These are phyloP conservation scores for Hawksworthiomyces lignivorus DNA, from an alignment of 2,329 filamentous ascomycete genomes.

Conservation along the genomic window DNA sequence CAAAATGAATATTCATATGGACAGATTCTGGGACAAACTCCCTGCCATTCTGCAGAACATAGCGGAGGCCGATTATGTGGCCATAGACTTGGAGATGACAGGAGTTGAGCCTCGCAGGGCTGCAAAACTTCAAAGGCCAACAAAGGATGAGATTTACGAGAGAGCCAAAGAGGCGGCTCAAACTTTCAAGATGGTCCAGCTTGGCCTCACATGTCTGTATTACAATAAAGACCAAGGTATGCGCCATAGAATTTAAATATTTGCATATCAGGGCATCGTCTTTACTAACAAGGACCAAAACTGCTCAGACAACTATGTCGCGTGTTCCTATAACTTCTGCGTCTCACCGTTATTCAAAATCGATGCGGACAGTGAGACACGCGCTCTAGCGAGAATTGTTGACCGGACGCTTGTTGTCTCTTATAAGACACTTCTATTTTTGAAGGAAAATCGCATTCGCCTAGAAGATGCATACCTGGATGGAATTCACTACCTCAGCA, in stretches of 20 bases:
- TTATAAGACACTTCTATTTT: conserved; percentile 22
- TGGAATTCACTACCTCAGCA: conserved; percentile 27
- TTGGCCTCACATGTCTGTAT: conserved; percentile 28
- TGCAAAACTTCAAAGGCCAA: not conserved
- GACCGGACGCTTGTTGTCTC: conserved; percentile 23
- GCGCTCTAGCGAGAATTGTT: conserved; percentile 16
- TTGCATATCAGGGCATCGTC: too few relatives aligned
- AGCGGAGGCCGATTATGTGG: conserved; percentile 22
- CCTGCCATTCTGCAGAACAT: conserved; percentile 23
- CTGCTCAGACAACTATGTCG: conserved; percentile 13
- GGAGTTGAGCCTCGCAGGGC: conserved; percentile 19
- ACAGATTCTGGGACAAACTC: conserved; percentile 23
- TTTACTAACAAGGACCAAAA: too few relatives aligned
- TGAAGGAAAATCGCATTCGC: conserved; percentile 20
- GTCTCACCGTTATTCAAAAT: conserved; percentile 23
- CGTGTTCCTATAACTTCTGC: conserved; percentile 23
- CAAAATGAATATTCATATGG: conserved; percentile 20
- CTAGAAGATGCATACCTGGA: conserved; percentile 18
- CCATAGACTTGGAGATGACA: conserved; percentile 32
- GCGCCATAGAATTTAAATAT: too few relatives aligned
- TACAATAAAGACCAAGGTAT: conserved; percentile 9
- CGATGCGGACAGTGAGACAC: conserved; percentile 1
- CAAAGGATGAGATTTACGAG: conserved; percentile 19
- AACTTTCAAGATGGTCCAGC: conserved; percentile 26
- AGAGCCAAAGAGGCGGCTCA: conserved; percentile 21